These are phyloP conservation scores for Epicoccum sorghinum DNA, from an alignment of 2,329 filamentous ascomycete species.

Conservation along the genomic window DNA sequence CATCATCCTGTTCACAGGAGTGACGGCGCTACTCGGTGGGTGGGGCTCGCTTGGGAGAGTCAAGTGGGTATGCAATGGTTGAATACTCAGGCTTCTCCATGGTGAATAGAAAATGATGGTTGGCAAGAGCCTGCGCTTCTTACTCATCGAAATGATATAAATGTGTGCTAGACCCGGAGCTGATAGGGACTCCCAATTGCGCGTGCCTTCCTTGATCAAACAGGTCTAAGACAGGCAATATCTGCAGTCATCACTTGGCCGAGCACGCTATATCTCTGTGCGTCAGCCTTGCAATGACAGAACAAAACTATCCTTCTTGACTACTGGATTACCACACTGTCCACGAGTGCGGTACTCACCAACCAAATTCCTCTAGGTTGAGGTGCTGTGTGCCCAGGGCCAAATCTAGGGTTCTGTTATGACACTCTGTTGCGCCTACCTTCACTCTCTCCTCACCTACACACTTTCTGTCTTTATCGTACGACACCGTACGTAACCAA, in stretches of 20 bases:
- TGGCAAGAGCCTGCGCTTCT: background rate
- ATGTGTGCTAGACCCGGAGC: constrained; percentile 1
- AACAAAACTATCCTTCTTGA: background rate
- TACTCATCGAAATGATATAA: constrained; percentile 1
- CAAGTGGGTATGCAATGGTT: background rate
- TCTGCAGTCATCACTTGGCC: constrained; percentile 4
- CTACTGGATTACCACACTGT: background rate
- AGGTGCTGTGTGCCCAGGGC: too few species aligned
- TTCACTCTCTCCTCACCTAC: background rate
- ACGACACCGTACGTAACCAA: constrained; percentile 1
- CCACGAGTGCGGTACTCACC: background rate
- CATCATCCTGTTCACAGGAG: constrained; percentile 49
- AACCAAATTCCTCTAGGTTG: background rate
- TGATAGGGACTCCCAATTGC: background rate
- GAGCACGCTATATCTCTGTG: background rate
- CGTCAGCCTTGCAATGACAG: background rate
- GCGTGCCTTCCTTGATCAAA: background rate
- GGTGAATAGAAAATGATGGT: too few species aligned
- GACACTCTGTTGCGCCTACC: background rate
- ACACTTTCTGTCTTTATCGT: background rate
- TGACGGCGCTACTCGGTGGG: constrained; percentile 36
- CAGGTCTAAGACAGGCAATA: background rate
- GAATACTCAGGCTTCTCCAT: background rate
- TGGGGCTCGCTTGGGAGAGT: constrained; percentile 11
- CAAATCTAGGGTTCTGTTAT: too few species aligned